Evolutionary conservation across 495 filamentous ascomycete genomes (phyloP).

Genomic region (Usnea hakonensis): DNA sequence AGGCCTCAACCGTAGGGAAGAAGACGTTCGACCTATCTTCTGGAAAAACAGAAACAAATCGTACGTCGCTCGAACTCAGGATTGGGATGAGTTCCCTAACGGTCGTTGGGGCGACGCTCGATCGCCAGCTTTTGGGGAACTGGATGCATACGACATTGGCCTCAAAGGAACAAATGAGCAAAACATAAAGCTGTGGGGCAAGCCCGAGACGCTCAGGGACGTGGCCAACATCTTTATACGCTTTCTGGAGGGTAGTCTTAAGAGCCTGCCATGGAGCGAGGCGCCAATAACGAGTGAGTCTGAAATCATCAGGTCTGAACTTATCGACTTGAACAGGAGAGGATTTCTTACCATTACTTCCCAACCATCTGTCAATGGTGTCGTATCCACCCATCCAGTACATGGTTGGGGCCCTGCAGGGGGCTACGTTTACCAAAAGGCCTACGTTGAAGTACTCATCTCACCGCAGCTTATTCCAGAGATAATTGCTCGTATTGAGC

Average conservation of each 20-base stretch:
- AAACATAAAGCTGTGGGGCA: slow-evolving; percentile 92
- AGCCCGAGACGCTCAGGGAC: slow-evolving; percentile 70
- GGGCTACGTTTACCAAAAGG: slow-evolving; percentile 98
- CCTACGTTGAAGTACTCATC: slow-evolving; percentile 87
- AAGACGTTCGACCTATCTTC: slow-evolving; percentile 98
- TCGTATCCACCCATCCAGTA: slow-evolving; percentile 74
- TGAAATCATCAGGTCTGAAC: slow-evolving; percentile 61
- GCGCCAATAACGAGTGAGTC: slow-evolving; percentile 75
- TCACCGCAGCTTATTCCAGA: slow-evolving; percentile 70
- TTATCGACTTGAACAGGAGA: slow-evolving; percentile 73
- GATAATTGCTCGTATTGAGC: slow-evolving; percentile 70
- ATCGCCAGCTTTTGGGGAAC: slow-evolving; percentile 92
- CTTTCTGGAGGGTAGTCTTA: slow-evolving; percentile 72
- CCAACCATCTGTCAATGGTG: slow-evolving; percentile 91
- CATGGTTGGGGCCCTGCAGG: slow-evolving; percentile 93
- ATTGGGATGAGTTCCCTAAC: slow-evolving; percentile 99
- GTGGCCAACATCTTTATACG: slow-evolving; percentile 73
- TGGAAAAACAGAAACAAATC: slow-evolving; percentile 96
- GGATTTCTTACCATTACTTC: slow-evolving; percentile 96
- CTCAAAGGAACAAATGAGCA: slow-evolving; percentile 95
- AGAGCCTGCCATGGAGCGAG: slow-evolving; percentile 92
- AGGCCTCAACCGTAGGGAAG: slow-evolving; percentile 73
- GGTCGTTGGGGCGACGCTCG: slow-evolving; percentile 97
- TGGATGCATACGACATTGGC: slow-evolving; percentile 92
- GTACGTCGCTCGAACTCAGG: slow-evolving; percentile 89